Evolutionary conservation across 2,329 filamentous ascomycete species (phyloP), one percentile per base, ranked within the genome.

Genomic region (Fusarium foetens): DNA sequence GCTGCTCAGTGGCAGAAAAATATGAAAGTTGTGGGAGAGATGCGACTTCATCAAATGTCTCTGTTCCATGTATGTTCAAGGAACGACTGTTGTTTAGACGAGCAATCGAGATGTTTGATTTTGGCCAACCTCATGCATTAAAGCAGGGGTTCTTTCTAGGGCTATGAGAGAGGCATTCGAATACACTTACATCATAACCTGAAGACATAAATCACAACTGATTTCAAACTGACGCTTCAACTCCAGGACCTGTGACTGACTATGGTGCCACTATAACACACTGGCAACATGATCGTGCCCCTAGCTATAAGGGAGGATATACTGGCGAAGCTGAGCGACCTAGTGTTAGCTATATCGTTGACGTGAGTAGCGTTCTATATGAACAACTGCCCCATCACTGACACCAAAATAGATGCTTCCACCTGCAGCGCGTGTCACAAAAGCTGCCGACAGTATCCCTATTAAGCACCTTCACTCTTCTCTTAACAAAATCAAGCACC

Each of bases 381-480:
- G 4, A 29, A 31, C 27, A 42, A 49, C 19, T 14, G 17, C 42
- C 41, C 8, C 21, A 72, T 80, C 58, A 46, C 53, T 64, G 38
- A 78, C 63, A 5, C 11, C 39, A 36, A 25, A 7, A 33, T 76
- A 96, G 93, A 95, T 98, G 90, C 86, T 97, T 29, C 95, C 95
- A 6, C 95, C 96, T 3, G 86, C 92, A 46, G 94, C 93, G 39
- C 88, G 93, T 79, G 85, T 91, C 58, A 88, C 91, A 72, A 91
- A 89, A 70, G 91, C 95, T 25, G 94, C 92, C 65, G 94, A 98
- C 80, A 93, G 94, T 3, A 93, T 99, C 49, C 95, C 96, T 17
- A 93, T 94, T n/a, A 95, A 96, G 77, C 95, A 98, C 80, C 88
- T 99, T 43, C 96, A 99, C 80, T 97, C 96, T n/a, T 98, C 96